Evolutionary conservation across 306 rosid species (phyloP).

Genomic region (Quercus wislizeni): DNA sequence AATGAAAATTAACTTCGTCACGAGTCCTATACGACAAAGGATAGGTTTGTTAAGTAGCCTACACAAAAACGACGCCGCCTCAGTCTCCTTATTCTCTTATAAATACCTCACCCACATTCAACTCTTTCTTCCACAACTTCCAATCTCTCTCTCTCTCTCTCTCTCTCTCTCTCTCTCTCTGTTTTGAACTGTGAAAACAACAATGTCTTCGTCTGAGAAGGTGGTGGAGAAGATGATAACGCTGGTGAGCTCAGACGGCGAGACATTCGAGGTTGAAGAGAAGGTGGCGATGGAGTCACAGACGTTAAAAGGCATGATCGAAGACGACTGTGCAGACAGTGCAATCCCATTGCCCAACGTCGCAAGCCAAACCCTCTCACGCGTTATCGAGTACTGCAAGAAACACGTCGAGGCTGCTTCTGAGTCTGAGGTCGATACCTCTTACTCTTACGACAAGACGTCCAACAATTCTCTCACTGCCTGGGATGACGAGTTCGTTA

Average conservation of each 20-base stretch:
- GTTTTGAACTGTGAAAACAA: neutral
- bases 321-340: conserved; percentile 48
- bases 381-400: conserved; percentile 62
- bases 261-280: conserved; percentile 59
- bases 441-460: neutral
- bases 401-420: conserved; percentile 47
- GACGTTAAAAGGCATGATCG: conserved; percentile 55
- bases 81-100: no score
- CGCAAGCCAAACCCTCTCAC: conserved; percentile 51
- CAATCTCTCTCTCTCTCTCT: no score
- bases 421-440: conserved; percentile 33
- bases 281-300: conserved; percentile 56
- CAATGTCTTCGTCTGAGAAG: conserved; percentile 28
- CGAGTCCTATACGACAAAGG: no score
- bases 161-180: no score
- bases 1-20: no score
- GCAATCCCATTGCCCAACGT: conserved; percentile 59
- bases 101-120: no score
- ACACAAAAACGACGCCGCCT: no score
- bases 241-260: conserved; percentile 55
- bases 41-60: no score
- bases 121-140: no score
- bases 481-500: conserved; percentile 52
- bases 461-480: conserved; percentile 38
- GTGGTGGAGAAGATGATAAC: conserved; percentile 37